phyloP scores from a whole-genome alignment of 257 asterid genomes.

The Solanum corneliomulleri region DNA sequence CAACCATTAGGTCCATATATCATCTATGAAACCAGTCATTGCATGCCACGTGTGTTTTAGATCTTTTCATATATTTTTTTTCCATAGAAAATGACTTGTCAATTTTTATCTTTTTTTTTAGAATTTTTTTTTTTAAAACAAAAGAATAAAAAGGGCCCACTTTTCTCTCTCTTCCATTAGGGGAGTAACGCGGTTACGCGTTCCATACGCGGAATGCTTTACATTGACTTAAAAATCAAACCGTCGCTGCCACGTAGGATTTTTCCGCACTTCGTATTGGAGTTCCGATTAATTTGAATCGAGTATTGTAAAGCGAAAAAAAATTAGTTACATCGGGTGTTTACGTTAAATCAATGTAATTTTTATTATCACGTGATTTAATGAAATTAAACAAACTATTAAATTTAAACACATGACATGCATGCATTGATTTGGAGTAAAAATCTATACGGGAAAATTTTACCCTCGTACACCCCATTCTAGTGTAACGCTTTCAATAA shows the following conservation, averaged over 20 bases:
- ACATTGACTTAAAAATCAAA: neutral
- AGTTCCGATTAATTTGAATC: neutral
- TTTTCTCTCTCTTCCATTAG: neutral
- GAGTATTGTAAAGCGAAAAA: neutral
- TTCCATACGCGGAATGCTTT: slow-evolving; percentile 13
- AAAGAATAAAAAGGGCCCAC: neutral
- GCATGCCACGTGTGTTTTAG: neutral
- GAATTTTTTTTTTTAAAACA: too few relatives aligned
- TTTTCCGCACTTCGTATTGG: neutral
- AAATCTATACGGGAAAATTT: too few relatives aligned
- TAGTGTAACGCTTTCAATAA: accelerated
- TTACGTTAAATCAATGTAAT: accelerated
- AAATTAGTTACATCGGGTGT: too few relatives aligned
- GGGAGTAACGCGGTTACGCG: slow-evolving; percentile 5
- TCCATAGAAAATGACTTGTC: neutral
- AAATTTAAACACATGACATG: too few relatives aligned
- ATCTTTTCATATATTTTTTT: neutral
- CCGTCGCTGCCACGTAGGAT: neutral
- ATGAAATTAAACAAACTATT: too few relatives aligned
- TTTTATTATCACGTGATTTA: too few relatives aligned
- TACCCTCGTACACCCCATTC: too few relatives aligned
- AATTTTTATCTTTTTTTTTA: neutral
- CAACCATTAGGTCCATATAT: neutral
- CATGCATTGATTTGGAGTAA: too few relatives aligned
- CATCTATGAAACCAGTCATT: neutral